Base-by-base conservation (phyloP, 2,329 filamentous ascomycete genomes). In the Fonsecaea monophora region DNA sequence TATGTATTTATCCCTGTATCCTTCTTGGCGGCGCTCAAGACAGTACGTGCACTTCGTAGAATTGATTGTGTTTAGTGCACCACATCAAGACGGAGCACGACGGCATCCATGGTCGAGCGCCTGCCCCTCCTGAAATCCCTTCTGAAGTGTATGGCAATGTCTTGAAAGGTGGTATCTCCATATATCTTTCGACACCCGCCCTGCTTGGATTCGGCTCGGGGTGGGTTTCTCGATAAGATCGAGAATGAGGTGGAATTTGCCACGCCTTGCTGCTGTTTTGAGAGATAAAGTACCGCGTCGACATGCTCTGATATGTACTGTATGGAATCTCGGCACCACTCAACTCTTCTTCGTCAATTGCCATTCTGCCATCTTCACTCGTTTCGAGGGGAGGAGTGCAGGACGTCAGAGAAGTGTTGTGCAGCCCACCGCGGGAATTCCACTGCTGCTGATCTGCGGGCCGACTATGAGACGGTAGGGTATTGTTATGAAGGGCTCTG, bases 161-260 rank as follows among this genome's bases (percentile, higher is more conserved):
- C 40, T 62, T 68, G 66, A 70, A 68, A 18, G 68, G 68, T 32
- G 68, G 66, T 42, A 70, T 70, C 45, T 70, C 68, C 56, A 70
- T 70, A 60, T 70, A 70, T 66, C 50, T 70, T 40, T 70, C 68
- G 10, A 34, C 21, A 5, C 64, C 60, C 25, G 45, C 40, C 45
- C 60, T 62, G 53, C 53, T 59, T 12, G 65, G 63, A 38, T 53
- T 53, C 3, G 56, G 55, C 4, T 70, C 66, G 45, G 60, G 53
- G 53, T 68, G 66, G 13, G 38, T 58, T 25, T 68, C 66, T 35
- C 66, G 63, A 50, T 70, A 70, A 32, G 62, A 60, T 45, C 65
- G 60, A 40, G 68, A 70, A 59, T 70, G 63, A 3, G 68, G 68
- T 4, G 68, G 68, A 13, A 57, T 37, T 48, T 70, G 68, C 68